Conservation (phyloP, 345 rosid species). For the Lumnitzera racemosa region DNA sequence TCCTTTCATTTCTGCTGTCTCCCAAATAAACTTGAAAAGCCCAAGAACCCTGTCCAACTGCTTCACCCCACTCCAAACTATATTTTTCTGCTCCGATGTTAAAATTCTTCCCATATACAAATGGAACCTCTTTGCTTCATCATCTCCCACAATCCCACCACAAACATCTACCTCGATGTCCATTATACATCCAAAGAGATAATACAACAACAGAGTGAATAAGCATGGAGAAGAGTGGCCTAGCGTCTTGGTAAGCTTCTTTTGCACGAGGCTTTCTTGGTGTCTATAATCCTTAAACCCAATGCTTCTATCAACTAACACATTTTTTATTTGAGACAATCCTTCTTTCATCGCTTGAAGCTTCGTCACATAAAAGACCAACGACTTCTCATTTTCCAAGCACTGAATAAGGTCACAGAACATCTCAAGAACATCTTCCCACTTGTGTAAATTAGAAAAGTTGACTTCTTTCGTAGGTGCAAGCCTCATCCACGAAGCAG, state of each 20-base stretch:
- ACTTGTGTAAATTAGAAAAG: constrained; percentile 25
- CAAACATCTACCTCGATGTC: constrained; percentile 63
- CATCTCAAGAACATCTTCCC: constrained; percentile 88
- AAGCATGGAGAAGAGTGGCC: constrained; percentile 70
- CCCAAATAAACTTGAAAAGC: constrained; percentile 63
- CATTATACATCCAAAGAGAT: constrained; percentile 56
- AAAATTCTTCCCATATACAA: constrained; percentile 63
- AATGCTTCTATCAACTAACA: constrained; percentile 47
- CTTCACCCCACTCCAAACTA: constrained; percentile 55
- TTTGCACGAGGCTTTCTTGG: constrained; percentile 59
- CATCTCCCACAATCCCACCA: constrained; percentile 37
- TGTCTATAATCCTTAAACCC: constrained; percentile 60
- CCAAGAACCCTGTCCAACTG: constrained; percentile 61
- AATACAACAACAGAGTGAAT: constrained; percentile 63
- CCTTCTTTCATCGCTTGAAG: constrained; percentile 86
- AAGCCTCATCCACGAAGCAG: constrained; percentile 67
- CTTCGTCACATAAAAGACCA: constrained; percentile 45
- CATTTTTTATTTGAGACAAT: constrained; percentile 54
- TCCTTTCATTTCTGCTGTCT: constrained; percentile 63
- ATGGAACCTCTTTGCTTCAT: constrained; percentile 20
- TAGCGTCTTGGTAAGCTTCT: constrained; percentile 54
- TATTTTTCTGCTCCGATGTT: constrained; percentile 44
- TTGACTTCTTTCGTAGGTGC: constrained; percentile 30
- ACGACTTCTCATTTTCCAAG: constrained; percentile 28
- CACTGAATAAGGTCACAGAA: constrained; percentile 53